Evolutionary conservation across 257 asterid genomes (phyloP), one percentile per base, ranked within the genome.

Genomic region (Petrea volubilis): DNA sequence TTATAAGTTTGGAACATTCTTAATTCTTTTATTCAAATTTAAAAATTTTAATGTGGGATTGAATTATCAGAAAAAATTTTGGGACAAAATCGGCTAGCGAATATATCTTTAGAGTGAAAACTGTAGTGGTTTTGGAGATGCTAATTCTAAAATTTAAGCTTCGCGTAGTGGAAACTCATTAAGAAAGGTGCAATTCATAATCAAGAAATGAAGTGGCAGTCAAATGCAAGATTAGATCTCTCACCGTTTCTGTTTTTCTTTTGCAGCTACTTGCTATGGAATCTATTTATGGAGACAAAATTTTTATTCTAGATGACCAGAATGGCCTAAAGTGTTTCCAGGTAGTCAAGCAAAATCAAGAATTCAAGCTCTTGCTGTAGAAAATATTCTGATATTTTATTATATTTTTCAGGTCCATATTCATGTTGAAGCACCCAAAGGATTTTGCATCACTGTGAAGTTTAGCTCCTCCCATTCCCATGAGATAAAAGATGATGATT

Each of bases 261-360:
- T 73, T 67, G 76, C 95, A 94, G 99, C 74, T 94, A 60, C 86
- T 91, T 60, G 98, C 79, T 4, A 58, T 94, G 91, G 97, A 88
- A 77, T 85, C 96, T 64, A 94, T 91, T 66, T 91, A 86, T 76
- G 95, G 96, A 27, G 91, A 91, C 24, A 78, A 84, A 57, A 66
- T 91, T 64, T 66, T 82, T 47, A 61, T 85, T 72, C 88, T 87
- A 28, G 96, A 89, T 64, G 77, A 75, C 77, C 85, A 69, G 65
- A 82, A 70, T 60, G 90, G 84, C 75, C 77, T 88, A 64, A 84
- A 84, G 78, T 77, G 82, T 81, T 82, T 89, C 31, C 90, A 87
- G 98, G 98, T 94, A 74, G 21, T 75, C 41, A 76, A 60, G 57
- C 18, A 47, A 38, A 38, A 55, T 71, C 43, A 51, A 43, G 51